Percentiles rank a stretch among this genome's conserved stretches.
phyloP scores from a whole-genome alignment of 805 yeast species.

The Pichia occidentalis region DNA sequence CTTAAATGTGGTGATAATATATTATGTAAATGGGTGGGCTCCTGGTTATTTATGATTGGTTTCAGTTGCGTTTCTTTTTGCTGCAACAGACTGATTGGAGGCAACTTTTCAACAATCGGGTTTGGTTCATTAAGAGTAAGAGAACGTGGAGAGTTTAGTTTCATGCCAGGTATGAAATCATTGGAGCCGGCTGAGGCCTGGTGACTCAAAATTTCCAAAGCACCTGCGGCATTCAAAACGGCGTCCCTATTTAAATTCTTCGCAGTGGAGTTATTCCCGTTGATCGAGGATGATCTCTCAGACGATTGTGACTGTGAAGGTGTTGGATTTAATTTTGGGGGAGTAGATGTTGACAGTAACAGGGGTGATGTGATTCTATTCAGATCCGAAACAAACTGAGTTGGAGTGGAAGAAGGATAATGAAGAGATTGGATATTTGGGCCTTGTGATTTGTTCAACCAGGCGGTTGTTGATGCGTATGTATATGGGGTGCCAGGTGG shows the following conservation, averaged over 20 bases:
- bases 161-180: conserved; percentile 29
- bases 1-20: conserved; percentile 10
- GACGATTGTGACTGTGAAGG: conserved; percentile 30
- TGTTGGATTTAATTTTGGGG: conserved; percentile 31
- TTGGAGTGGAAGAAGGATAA: conserved; percentile 63
- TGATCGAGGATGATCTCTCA: conserved; percentile 27
- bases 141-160: conserved; percentile 24
- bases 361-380: conserved; percentile 61
- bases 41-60: conserved; percentile 1
- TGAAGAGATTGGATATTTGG: conserved; percentile 46
- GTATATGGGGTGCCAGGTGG: conserved; percentile 27
- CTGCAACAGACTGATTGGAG: conserved; percentile 22
- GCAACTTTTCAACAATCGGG: conserved; percentile 18
- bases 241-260: conserved; percentile 27
- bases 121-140: conserved; percentile 14
- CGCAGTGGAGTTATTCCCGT: conserved; percentile 12
- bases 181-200: conserved; percentile 17
- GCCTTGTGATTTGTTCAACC: conserved; percentile 26
- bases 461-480: conserved; percentile 24
- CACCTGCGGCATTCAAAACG: conserved; percentile 34
- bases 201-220: conserved; percentile 35
- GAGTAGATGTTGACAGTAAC: conserved; percentile 42
- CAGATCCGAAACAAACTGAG: conserved; percentile 62
- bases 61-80: conserved; percentile 5
- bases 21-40: conserved; percentile 15